These are phyloP conservation scores for Lasiodiplodia hormozganensis DNA, from an alignment of 2,329 filamentous ascomycete genomes.

Conservation along the genomic window DNA sequence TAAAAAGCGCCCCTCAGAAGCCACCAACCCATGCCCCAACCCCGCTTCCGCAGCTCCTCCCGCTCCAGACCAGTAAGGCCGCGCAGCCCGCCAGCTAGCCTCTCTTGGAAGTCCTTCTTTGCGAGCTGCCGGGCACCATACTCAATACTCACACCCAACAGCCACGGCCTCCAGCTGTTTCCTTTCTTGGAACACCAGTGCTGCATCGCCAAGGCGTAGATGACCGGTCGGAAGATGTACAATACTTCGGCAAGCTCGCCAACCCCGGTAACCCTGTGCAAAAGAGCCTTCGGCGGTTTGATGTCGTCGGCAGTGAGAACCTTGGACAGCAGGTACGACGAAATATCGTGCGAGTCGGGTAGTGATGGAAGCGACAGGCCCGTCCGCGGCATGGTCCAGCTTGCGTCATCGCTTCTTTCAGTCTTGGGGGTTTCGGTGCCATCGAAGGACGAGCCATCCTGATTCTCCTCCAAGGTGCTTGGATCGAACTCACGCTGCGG, in stretches of 20 bases:
- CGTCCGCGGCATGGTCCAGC: slow-evolving; percentile 94
- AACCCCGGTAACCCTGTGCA: slow-evolving; percentile 76
- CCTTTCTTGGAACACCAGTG: slow-evolving; percentile 70
- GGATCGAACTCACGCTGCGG: slow-evolving; percentile 85
- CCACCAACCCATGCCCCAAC: slow-evolving; percentile 96
- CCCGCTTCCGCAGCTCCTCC: slow-evolving; percentile 86
- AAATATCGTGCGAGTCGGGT: slow-evolving; percentile 81
- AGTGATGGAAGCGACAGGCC: slow-evolving; percentile 84
- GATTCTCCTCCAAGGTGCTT: slow-evolving; percentile 60
- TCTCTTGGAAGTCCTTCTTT: slow-evolving; percentile 68
- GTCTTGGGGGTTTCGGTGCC: slow-evolving; percentile 56
- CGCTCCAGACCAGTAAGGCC: slow-evolving; percentile 84
- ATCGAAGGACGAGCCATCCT: slow-evolving; percentile 45
- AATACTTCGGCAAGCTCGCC: slow-evolving; percentile 88
- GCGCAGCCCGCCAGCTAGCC: slow-evolving; percentile 73
- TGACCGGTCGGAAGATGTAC: slow-evolving; percentile 86
- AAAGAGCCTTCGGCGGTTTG: slow-evolving; percentile 83
- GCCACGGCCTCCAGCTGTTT: slow-evolving; percentile 89
- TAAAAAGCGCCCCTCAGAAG: slow-evolving; percentile 96
- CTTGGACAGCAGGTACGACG: slow-evolving; percentile 84
- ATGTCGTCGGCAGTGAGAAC: slow-evolving; percentile 96
- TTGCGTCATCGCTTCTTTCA: slow-evolving; percentile 50
- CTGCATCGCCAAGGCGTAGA: slow-evolving; percentile 85
- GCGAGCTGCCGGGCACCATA: slow-evolving; percentile 86
- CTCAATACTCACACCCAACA: slow-evolving; percentile 84